A percentile compares a stretch with the other conserved stretches of the same genome.
These are phyloP conservation scores for Inga laurina DNA, from an alignment of 306 rosid genomes.

Conservation along the genomic window DNA sequence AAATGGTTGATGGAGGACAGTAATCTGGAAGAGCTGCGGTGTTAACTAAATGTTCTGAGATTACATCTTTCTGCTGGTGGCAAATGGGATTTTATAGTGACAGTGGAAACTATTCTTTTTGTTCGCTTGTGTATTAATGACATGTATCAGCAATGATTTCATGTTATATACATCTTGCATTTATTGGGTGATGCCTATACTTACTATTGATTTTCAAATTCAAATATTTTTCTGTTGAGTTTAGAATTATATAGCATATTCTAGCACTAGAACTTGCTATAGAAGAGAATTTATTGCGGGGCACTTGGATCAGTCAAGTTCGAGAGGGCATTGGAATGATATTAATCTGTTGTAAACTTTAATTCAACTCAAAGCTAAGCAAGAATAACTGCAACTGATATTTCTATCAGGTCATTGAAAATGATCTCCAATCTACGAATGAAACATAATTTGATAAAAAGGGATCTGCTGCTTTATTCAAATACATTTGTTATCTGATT, in stretches of 20 bases:
- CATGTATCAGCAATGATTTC: not conserved
- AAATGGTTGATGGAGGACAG: not conserved
- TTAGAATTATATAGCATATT: not conserved
- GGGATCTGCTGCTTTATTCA: conserved; percentile 13
- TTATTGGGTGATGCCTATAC: not conserved
- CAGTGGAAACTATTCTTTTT: not conserved
- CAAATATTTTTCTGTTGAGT: not conserved
- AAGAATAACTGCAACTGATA: not conserved
- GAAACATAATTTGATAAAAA: conserved; percentile 8
- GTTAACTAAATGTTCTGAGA: conserved; percentile 21
- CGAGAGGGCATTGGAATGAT: not conserved
- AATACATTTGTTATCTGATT: conserved; percentile 10
- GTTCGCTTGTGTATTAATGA: not conserved
- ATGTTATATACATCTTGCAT: not conserved
- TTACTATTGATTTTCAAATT: not conserved
- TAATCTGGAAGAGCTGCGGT: conserved; percentile 4
- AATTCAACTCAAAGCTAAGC: not conserved
- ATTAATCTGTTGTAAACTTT: conserved; percentile 16
- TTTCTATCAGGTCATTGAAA: not conserved
- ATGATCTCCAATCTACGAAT: not conserved
- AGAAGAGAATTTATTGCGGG: not conserved
- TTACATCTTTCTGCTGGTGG: conserved; percentile 3
- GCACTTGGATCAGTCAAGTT: not conserved
- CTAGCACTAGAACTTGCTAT: not conserved
- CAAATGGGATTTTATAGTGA: not conserved